Base-by-base conservation (phyloP, 2,329 filamentous ascomycete genomes). In the Aspergillus caelatus region DNA sequence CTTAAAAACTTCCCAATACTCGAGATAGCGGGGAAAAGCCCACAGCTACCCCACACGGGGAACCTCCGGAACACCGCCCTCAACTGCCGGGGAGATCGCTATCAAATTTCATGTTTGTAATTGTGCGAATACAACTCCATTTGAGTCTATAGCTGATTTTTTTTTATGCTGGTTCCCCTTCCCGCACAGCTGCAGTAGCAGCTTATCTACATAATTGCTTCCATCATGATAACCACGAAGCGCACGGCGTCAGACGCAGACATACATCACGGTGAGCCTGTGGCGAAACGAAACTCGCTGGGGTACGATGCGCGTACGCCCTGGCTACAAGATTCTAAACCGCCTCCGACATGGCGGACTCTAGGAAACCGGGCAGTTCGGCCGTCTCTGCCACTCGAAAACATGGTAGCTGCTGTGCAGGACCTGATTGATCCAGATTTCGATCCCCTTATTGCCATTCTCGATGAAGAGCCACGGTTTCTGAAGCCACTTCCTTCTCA, bases 401-500 rank as follows among this genome's bases (percentile, higher is more conserved):
- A 79, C 59, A 78, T 79, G 76, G 73, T 78, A 5, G 73, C 75
- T 26, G 73, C 75, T 1, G 76, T 79, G 3, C 76, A 77, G 55
- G 74, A 78, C 30, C 61, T 79, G 32, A 74, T 79, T 52, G 77
- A 79, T 58, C 77, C 77, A 0, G 75, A 78, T 39, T 78, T 78
- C 60, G 73, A 77, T 65, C 76, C 77, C 21, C 62, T 77, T n/a
- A 73, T 75, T 34, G 76, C 75, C 5, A 73, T 77, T 10, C 62
- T 78, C 43, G 74, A 78, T 50, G 74, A 78, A 5, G 73, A 76
- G 59, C 84, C 85, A 34, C 74, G 86, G 59, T 96, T 92, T 73
- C 85, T 96, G 71, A 92, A 91, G 71, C 89, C 92, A 16, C 81
- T 96, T 2, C 92, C 93, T 0, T 77, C 85, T 58, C 89, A 89